These are phyloP conservation scores for Ramaria sp. DNA, from an alignment of 768 basidiomycete genomes.

Conservation along the genomic window DNA sequence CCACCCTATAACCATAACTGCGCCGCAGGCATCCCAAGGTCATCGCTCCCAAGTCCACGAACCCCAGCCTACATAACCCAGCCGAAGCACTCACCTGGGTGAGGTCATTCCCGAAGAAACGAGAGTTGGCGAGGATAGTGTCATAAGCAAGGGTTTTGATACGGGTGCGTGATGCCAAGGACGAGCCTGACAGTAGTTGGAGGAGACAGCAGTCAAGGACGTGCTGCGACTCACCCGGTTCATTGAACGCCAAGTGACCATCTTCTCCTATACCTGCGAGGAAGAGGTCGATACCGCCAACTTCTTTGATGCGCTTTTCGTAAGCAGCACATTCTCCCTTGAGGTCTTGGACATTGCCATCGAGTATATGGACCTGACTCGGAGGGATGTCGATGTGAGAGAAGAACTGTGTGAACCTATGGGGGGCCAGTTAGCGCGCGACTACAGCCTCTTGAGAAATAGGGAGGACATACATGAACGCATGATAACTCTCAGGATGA, in stretches of 20 bases:
- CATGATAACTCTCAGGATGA: constrained; percentile 85
- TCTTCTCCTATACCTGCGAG: constrained; percentile 89
- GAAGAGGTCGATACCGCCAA: constrained; percentile 86
- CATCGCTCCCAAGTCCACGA: too few species aligned
- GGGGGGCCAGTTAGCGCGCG: neutral
- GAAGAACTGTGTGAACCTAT: constrained; percentile 71
- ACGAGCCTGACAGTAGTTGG: constrained; percentile 43
- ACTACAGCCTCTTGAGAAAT: too few species aligned
- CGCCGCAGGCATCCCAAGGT: too few species aligned
- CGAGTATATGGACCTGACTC: constrained; percentile 69
- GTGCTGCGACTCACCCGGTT: constrained; percentile 44
- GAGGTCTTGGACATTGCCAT: constrained; percentile 71
- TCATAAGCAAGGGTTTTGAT: constrained; percentile 92
- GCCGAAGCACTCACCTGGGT: constrained; percentile 12
- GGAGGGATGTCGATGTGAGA: constrained; percentile 79
- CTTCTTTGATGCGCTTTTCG: constrained; percentile 62
- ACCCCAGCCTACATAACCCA: too few species aligned
- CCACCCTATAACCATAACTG: too few species aligned
- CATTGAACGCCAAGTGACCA: constrained; percentile 90
- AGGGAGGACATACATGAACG: constrained; percentile 52
- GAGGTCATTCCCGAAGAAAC: constrained; percentile 81
- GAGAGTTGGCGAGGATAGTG: constrained; percentile 89
- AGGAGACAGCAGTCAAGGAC: neutral
- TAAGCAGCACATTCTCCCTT: constrained; percentile 73
- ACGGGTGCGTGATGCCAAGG: constrained; percentile 73